These are phyloP conservation scores for Diaporthe capsici DNA, from an alignment of 2,329 filamentous ascomycete species.

Conservation along the genomic window DNA sequence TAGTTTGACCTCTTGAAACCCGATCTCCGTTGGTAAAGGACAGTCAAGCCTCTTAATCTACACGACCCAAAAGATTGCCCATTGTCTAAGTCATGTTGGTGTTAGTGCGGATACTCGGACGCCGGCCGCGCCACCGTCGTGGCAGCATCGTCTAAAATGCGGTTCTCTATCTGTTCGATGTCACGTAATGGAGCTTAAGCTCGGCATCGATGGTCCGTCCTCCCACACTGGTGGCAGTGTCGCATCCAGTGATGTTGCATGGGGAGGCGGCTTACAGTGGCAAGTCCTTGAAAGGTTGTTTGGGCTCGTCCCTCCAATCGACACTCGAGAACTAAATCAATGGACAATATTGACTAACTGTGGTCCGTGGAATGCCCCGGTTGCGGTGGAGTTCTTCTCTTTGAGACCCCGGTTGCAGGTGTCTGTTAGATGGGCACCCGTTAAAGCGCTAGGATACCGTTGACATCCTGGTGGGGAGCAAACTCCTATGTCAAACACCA, in stretches of 20 bases:
- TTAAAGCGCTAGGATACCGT: too few relatives aligned
- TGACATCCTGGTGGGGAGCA: too few relatives aligned
- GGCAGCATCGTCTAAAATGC: not conserved
- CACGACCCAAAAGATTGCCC: not conserved
- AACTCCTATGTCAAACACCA: too few relatives aligned
- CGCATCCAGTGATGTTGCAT: not conserved
- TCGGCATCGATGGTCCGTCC: not conserved
- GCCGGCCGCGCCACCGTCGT: not conserved
- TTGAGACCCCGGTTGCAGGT: too few relatives aligned
- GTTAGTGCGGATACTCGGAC: not conserved
- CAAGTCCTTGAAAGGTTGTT: not conserved
- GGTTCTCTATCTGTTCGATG: not conserved
- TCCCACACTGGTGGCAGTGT: not conserved
- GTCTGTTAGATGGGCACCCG: too few relatives aligned
- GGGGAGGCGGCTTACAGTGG: not conserved
- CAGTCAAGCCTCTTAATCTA: not conserved
- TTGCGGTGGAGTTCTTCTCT: too few relatives aligned
- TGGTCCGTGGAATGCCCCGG: too few relatives aligned
- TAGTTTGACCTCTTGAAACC: not conserved
- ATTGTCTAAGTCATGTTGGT: too few relatives aligned
- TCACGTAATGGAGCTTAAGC: not conserved
- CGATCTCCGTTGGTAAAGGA: accelerated
- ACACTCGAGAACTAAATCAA: not conserved
- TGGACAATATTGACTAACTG: too few relatives aligned
- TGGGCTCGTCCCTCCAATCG: not conserved